phyloP scores from a whole-genome alignment of 192 early-diverging fungal species.

The Backusella liffmaniae region DNA sequence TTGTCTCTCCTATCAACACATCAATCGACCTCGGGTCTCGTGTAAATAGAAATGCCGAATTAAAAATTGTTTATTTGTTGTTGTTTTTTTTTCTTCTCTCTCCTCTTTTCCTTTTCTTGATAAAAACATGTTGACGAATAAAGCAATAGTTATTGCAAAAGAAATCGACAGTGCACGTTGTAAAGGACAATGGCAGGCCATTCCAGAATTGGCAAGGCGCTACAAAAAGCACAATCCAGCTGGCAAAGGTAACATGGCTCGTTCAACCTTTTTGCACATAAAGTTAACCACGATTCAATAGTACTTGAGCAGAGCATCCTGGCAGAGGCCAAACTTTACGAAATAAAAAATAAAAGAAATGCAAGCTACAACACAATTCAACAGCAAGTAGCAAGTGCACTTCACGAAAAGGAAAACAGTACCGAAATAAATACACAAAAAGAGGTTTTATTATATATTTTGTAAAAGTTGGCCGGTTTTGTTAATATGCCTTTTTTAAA shows the following conservation, averaged over 20 bases:
- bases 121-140: slow-evolving; percentile 11
- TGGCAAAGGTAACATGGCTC: slow-evolving; percentile 42
- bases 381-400: slow-evolving; percentile 19
- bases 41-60: neutral
- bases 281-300: neutral
- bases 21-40: neutral
- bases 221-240: slow-evolving; percentile 56
- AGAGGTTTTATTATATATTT: slow-evolving; percentile 8
- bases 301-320: slow-evolving; percentile 41
- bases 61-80: neutral
- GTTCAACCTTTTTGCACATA: too few relatives aligned
- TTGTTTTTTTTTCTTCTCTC: neutral
- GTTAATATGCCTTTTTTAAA: neutral
- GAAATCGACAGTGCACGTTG: slow-evolving; percentile 43
- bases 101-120: neutral
- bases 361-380: slow-evolving; percentile 11
- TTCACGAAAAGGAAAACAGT: neutral
- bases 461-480: neutral
- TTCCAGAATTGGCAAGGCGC: slow-evolving; percentile 52
- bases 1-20: too few relatives aligned
- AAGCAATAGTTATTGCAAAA: slow-evolving; percentile 42
- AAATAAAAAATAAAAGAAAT: neutral
- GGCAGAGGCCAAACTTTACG: slow-evolving; percentile 36
- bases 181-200: slow-evolving; percentile 44
- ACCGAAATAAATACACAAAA: neutral